Percentiles rank a stretch among this genome's conserved stretches.
These are phyloP conservation scores for Bremia lactucae DNA, from an alignment of 352 stramenopile species.

Conservation along the genomic window DNA sequence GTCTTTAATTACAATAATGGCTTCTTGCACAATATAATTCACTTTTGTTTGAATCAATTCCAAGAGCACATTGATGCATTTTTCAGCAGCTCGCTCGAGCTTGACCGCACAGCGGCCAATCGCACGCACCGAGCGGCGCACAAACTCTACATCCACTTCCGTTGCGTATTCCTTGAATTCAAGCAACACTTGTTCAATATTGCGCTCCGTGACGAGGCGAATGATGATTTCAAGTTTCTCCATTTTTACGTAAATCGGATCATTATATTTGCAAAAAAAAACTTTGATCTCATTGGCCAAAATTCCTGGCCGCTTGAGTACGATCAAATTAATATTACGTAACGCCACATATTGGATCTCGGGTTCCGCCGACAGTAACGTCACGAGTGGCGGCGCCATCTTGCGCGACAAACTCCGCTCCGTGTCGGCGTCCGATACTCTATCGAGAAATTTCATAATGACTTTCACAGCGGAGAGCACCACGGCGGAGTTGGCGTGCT, in stretches of 20 bases:
- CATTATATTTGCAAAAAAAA: slow-evolving; percentile 99
- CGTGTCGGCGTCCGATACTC: slow-evolving; percentile 90
- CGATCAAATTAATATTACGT: slow-evolving; percentile 99
- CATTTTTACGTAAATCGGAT: slow-evolving; percentile 95
- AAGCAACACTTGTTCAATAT: slow-evolving; percentile 97
- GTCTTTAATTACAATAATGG: slow-evolving; percentile 99
- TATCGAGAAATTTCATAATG: slow-evolving; percentile 93
- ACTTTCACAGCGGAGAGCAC: slow-evolving; percentile 98
- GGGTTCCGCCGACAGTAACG: slow-evolving; percentile 94
- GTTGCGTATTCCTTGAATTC: slow-evolving; percentile 99
- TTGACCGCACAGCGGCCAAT: slow-evolving; percentile 98
- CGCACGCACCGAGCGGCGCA: slow-evolving; percentile 92
- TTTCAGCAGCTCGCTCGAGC: slow-evolving; percentile 94
- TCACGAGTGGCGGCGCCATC: slow-evolving; percentile 97
- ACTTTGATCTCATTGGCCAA: slow-evolving; percentile 92
- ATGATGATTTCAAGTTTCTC: slow-evolving; percentile 99
- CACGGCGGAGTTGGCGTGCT: slow-evolving; percentile 98
- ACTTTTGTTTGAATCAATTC: slow-evolving; percentile 99
- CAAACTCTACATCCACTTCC: slow-evolving; percentile 99
- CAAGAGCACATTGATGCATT: slow-evolving; percentile 97
- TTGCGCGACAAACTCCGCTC: slow-evolving; percentile 88
- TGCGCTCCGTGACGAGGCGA: slow-evolving; percentile 94
- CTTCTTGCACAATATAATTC: slow-evolving; percentile 99
- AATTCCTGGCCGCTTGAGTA: slow-evolving; percentile 95
- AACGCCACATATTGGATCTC: slow-evolving; percentile 99